Conservation (phyloP, 2,329 filamentous ascomycete species). For the Fusarium pilosicola region DNA sequence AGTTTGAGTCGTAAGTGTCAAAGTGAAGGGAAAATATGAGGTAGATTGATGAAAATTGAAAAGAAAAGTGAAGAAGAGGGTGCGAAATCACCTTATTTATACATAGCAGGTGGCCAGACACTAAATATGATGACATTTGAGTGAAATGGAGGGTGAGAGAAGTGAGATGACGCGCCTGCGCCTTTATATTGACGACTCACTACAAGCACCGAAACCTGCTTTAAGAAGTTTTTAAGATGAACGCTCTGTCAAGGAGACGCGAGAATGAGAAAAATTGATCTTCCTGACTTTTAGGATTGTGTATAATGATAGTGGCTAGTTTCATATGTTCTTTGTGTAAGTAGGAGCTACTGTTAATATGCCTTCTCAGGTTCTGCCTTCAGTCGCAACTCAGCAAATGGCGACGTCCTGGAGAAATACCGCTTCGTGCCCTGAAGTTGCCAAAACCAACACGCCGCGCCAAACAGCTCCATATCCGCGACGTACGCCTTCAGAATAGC, state of each 20-base stretch:
- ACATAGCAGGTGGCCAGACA: not conserved
- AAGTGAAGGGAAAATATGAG: not conserved
- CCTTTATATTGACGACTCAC: constrained; percentile 13
- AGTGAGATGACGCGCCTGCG: not conserved
- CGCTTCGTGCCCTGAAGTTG: not conserved
- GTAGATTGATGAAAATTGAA: accelerated
- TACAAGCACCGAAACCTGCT: no score
- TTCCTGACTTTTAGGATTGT: not conserved
- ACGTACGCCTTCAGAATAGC: accelerated
- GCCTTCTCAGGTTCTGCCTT: not conserved
- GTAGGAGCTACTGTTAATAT: not conserved
- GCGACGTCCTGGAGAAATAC: not conserved
- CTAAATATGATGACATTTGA: not conserved
- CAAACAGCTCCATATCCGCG: accelerated
- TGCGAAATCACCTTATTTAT: not conserved
- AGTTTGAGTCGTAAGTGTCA: not conserved
- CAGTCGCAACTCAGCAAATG: not conserved
- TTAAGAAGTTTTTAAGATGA: not conserved
- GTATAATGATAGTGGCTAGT: not conserved
- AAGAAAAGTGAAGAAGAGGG: accelerated
- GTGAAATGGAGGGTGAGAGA: not conserved
- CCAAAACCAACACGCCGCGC: not conserved
- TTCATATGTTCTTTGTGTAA: not conserved
- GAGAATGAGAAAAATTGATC: not conserved
- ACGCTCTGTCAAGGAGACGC: not conserved